These are phyloP conservation scores for Suillus lakei DNA, from an alignment of 768 basidiomycete species.

Conservation along the genomic window DNA sequence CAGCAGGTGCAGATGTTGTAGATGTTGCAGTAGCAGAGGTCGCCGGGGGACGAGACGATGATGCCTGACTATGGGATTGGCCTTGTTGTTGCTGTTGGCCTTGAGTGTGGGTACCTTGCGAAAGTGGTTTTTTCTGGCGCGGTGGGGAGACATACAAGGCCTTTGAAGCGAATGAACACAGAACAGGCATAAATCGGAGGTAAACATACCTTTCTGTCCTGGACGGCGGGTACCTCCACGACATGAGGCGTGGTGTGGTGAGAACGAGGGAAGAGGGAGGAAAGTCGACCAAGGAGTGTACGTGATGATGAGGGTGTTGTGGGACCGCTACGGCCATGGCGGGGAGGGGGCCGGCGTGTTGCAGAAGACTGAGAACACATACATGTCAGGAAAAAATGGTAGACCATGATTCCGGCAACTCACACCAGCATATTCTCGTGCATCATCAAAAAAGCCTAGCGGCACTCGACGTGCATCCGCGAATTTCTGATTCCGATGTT, in stretches of 20 bases:
- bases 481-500: background rate
- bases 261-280: background rate
- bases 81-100: slow-evolving; percentile 2
- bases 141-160: slow-evolving; percentile 4
- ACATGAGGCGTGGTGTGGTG: background rate
- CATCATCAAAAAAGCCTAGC: background rate
- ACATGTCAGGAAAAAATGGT: background rate
- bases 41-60: background rate
- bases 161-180: background rate
- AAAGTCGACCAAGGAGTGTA: background rate
- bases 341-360: background rate
- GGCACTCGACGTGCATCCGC: background rate
- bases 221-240: background rate
- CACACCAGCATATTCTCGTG: background rate
- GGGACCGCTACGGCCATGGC: background rate
- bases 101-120: background rate
- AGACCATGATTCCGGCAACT: background rate
- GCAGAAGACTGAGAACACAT: background rate
- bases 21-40: background rate
- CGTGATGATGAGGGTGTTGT: background rate
- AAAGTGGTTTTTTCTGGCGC: background rate
- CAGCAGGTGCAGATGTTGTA: background rate
- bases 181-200: background rate
- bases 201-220: background rate
- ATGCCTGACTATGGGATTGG: background rate